Evolutionary conservation across 2,329 filamentous ascomycete species (phyloP).

Genomic region (Aspergillus floridensis): DNA sequence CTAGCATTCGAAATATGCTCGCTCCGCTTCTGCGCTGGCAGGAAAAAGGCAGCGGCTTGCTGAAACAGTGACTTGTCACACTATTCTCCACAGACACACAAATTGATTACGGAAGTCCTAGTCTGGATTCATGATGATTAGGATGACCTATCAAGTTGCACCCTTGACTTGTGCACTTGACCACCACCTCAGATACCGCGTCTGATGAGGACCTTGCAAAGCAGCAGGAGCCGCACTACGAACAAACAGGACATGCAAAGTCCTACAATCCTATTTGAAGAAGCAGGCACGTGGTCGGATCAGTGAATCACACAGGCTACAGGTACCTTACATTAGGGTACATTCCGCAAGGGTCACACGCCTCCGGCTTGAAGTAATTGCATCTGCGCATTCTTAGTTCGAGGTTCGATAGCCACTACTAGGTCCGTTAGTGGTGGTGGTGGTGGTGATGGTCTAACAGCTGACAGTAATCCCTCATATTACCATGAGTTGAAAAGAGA

Average conservation of each 20-base stretch:
- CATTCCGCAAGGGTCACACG: not conserved
- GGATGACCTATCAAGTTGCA: not conserved
- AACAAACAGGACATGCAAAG: not conserved
- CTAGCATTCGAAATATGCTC: not conserved
- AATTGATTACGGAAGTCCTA: not conserved
- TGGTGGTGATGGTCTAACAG: not conserved
- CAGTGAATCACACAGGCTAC: slow-evolving; percentile 8
- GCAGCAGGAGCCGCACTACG: not conserved
- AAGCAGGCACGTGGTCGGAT: slow-evolving; percentile 10
- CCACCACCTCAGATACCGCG: not conserved
- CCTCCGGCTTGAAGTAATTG: not conserved
- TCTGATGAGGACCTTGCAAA: not conserved
- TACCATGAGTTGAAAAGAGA: not conserved
- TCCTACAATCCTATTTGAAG: not conserved
- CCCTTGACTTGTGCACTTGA: not conserved
- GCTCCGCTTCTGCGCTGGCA: not conserved
- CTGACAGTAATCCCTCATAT: too few relatives aligned
- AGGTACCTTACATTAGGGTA: slow-evolving; percentile 4
- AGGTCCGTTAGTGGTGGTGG: not conserved
- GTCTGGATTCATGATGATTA: not conserved
- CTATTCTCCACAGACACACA: not conserved
- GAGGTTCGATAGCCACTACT: not conserved
- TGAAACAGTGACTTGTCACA: not conserved
- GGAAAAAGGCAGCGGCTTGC: not conserved
- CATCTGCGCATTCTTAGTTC: not conserved